Evolutionary conservation across 2,329 filamentous ascomycete genomes (phyloP).

Genomic region (Colletotrichum sp.): DNA sequence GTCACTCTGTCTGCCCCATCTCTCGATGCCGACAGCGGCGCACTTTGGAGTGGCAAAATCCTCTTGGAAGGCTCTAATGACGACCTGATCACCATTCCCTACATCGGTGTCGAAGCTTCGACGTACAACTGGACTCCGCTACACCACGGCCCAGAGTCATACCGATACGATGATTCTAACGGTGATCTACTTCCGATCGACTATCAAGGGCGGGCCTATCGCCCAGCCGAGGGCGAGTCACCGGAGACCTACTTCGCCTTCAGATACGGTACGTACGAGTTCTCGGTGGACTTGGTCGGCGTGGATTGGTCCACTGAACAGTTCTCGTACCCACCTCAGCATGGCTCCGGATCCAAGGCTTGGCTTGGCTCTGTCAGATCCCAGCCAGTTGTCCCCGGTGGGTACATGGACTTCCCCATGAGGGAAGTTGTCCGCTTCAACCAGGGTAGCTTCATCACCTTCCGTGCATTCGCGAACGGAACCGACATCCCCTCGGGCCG

Average conservation of each 20-base stretch:
- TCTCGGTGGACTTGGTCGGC: slow-evolving; percentile 24
- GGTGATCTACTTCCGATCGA: slow-evolving; percentile 23
- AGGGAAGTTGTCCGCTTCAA: slow-evolving; percentile 16
- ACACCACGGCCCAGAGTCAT: slow-evolving; percentile 15
- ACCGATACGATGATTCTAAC: slow-evolving; percentile 16
- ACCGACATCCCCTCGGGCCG: slow-evolving; percentile 16
- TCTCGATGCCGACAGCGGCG: slow-evolving; percentile 18
- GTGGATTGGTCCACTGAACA: slow-evolving; percentile 17
- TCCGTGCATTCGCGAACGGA: slow-evolving; percentile 22
- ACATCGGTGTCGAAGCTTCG: slow-evolving; percentile 26
- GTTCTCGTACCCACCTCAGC: slow-evolving; percentile 19
- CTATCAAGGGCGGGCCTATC: slow-evolving; percentile 9
- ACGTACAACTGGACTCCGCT: slow-evolving; percentile 26
- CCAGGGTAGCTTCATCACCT: slow-evolving; percentile 8
- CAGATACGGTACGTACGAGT: slow-evolving; percentile 25
- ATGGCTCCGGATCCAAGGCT: not conserved
- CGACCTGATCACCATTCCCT: slow-evolving; percentile 22
- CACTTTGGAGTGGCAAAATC: slow-evolving; percentile 26
- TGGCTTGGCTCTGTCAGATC: slow-evolving; percentile 20
- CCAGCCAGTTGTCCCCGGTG: not conserved
- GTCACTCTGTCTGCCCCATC: slow-evolving; percentile 10
- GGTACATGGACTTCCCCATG: slow-evolving; percentile 11
- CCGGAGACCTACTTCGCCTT: slow-evolving; percentile 24
- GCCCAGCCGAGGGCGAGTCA: slow-evolving; percentile 17
- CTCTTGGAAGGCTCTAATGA: slow-evolving; percentile 22